Percentiles rank a stretch among this genome's conserved stretches.
Evolutionary conservation across 495 filamentous ascomycete genomes (phyloP).

Genomic region (Massariosphaeria phaeospora): DNA sequence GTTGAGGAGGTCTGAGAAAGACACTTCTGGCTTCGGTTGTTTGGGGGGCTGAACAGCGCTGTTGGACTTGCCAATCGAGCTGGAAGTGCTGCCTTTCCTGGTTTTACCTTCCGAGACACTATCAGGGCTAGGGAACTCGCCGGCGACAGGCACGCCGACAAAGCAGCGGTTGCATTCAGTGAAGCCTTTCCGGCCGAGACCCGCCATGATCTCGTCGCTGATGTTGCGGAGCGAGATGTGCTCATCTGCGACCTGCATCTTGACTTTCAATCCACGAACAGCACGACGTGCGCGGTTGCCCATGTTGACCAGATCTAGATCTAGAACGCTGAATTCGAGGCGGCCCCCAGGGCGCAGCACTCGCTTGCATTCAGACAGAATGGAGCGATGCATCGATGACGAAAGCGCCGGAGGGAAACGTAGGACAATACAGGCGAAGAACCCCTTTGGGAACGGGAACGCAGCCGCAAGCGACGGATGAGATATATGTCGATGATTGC

Average conservation of each 20-base stretch:
- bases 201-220: conserved; percentile 70
- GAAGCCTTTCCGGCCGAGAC: conserved; percentile 75
- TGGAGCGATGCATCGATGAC: conserved; percentile 68
- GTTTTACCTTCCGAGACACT: conserved; percentile 25
- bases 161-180: conserved; percentile 80
- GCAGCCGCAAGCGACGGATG: conserved; percentile 60
- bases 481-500: conserved; percentile 69
- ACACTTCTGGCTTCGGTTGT: conserved; percentile 25
- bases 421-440: conserved; percentile 79
- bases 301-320: conserved; percentile 44
- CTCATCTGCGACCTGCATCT: conserved; percentile 59
- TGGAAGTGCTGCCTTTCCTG: conserved; percentile 21
- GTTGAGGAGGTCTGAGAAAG: conserved; percentile 37
- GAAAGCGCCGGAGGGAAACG: conserved; percentile 78
- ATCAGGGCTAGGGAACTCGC: conserved; percentile 48
- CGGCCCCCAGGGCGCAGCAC: conserved; percentile 88
- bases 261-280: conserved; percentile 71
- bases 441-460: conserved; percentile 83
- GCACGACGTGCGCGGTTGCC: conserved; percentile 63
- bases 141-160: conserved; percentile 83
- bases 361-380: conserved; percentile 81
- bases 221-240: conserved; percentile 66
- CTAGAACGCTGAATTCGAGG: conserved; percentile 51
- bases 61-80: conserved; percentile 21
- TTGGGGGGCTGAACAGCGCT: conserved; percentile 1